These are phyloP conservation scores for Apiotrichum porosum DNA, from an alignment of 1,284 basidiomycete genomes.

Conservation along the genomic window DNA sequence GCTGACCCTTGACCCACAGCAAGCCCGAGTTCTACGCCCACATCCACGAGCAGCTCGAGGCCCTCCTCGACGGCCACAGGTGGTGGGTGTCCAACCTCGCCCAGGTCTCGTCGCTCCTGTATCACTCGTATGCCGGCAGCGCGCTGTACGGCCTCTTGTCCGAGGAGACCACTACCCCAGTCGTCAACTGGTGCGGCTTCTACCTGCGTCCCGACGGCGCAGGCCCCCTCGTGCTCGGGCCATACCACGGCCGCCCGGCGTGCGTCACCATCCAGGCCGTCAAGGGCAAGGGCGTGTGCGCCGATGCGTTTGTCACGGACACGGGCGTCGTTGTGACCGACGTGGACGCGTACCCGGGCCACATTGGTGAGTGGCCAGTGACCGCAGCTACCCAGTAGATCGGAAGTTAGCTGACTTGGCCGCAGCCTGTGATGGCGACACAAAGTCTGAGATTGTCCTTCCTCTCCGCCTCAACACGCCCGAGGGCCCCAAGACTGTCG, in stretches of 20 bases:
- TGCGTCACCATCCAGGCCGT: slow-evolving; percentile 70
- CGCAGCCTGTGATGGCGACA: slow-evolving; percentile 72
- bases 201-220: slow-evolving; percentile 59
- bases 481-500: slow-evolving; percentile 52
- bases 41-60: slow-evolving; percentile 60
- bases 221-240: slow-evolving; percentile 61
- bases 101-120: slow-evolving; percentile 73
- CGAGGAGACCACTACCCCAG: slow-evolving; percentile 51
- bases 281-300: slow-evolving; percentile 70
- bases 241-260: slow-evolving; percentile 82
- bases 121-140: slow-evolving; percentile 63
- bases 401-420: neutral
- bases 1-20: slow-evolving; percentile 19
- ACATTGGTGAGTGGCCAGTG: slow-evolving; percentile 54
- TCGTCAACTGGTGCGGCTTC: slow-evolving; percentile 87
- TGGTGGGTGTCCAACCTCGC: slow-evolving; percentile 85
- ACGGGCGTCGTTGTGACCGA: slow-evolving; percentile 63
- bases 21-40: slow-evolving; percentile 74
- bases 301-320: slow-evolving; percentile 61
- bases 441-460: slow-evolving; percentile 78
- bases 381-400: neutral
- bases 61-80: slow-evolving; percentile 62
- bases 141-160: slow-evolving; percentile 57
- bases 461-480: slow-evolving; percentile 54
- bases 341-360: slow-evolving; percentile 74